Base-by-base conservation (phyloP, 2,329 filamentous ascomycete species). In the Grosmannia serpens region DNA sequence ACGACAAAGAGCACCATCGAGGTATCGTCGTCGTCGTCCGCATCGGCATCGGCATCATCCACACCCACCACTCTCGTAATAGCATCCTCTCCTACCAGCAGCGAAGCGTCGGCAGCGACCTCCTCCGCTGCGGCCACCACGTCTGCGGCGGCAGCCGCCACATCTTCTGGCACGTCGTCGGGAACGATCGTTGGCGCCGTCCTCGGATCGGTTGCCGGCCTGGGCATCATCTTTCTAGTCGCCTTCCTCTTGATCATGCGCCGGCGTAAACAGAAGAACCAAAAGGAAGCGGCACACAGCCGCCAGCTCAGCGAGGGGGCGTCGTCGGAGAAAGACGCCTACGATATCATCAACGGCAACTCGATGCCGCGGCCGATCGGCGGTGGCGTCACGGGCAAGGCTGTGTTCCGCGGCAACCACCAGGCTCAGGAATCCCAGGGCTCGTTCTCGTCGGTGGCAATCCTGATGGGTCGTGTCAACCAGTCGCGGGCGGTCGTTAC, bases 121-220 rank as follows among this genome's bases (percentile, higher is more conserved):
- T 54, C 61, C 2, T 29, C n/a, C 29, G 22, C 33, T n/a, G 22
- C 35, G n/a, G 27, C 53, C 0, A 24, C 55, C 10, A 33, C 60
- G 3, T 15, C 59, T 11, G 52, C 62, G 8, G 52, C 49, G 69
- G 59, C 57, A 2, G 54, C 22, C 13, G 38, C 58, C 4, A 55
- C 49, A 1, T 62, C 62, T 1, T 57, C 66, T n/a, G 58, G 60
- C 51, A 62, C 70, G 54, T 67, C 70, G 60, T 67, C 75, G 68
- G 75, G 79, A 71, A 64, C 83, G 9, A 86, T 96, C 31, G 78
- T 96, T 1, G 91, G 89, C 38, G 88, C 89, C 55, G 88, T 88
- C 0, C 78, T 97, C 1, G 91, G 91, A 15, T 84, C 86, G n/a
- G 84, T 96, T 26, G 81, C 88, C 56, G 90, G 88, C 22, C 75